phyloP scores from a whole-genome alignment of 441 rosid species.

The Brassica balearica region DNA sequence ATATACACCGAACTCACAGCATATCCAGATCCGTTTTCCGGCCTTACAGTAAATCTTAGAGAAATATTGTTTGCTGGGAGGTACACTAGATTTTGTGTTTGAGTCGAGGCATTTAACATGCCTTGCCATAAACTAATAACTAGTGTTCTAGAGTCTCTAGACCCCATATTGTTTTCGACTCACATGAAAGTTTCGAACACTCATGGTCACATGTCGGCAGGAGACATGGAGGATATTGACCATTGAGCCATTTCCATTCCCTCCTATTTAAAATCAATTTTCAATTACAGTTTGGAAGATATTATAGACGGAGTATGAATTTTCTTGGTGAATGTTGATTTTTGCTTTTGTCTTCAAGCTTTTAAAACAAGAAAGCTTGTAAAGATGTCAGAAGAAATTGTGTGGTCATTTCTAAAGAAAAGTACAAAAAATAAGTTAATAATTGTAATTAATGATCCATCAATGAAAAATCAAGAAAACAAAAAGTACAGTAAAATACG shows the following conservation, averaged over 20 bases:
- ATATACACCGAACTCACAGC: too few species aligned
- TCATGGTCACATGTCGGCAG: background rate
- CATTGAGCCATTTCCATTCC: background rate
- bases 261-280: background rate
- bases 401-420: slow-evolving; percentile 30
- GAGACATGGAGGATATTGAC: slow-evolving; percentile 5
- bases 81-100: background rate
- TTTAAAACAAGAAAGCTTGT: slow-evolving; percentile 2
- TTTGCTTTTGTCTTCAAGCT: slow-evolving; percentile 16
- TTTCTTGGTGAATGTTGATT: background rate
- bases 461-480: background rate
- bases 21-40: too few species aligned
- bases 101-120: background rate
- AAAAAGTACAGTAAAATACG: slow-evolving; percentile 9
- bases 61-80: too few species aligned
- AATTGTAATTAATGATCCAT: background rate
- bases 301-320: background rate
- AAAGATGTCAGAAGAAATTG: slow-evolving; percentile 18
- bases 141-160: background rate
- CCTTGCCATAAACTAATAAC: background rate
- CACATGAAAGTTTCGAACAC: slow-evolving; percentile 1
- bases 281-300: background rate
- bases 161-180: background rate
- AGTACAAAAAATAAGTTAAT: background rate
- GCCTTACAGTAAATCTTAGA: too few species aligned